A percentile compares a stretch with the other conserved stretches of the same genome.
Conservation (phyloP, 176 grass and related monocot species). For the Pontederia paniculata region DNA sequence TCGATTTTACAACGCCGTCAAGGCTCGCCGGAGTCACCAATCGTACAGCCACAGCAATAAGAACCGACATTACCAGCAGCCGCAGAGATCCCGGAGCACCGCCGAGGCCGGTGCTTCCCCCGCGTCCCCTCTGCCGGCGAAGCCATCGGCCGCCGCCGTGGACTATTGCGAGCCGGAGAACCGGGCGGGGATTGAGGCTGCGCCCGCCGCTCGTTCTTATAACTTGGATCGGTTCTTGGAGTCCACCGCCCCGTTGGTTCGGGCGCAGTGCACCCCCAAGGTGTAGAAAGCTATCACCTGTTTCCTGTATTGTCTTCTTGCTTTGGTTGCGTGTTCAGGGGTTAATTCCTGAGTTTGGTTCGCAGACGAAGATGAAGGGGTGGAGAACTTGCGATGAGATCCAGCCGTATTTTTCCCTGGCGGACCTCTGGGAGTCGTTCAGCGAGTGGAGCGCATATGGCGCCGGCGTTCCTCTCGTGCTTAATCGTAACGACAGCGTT, state of each 20-base stretch:
- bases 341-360: not conserved
- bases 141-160: conserved; percentile 2
- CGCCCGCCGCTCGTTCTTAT: not conserved
- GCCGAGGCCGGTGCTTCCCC: not conserved
- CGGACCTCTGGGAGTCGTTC: conserved; percentile 70
- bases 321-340: not conserved
- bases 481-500: conserved; percentile 40
- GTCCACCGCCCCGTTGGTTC: conserved; percentile 38
- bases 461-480: conserved; percentile 48
- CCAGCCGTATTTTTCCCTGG: conserved; percentile 41
- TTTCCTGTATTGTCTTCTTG: not conserved
- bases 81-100: not conserved
- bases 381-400: conserved; percentile 4
- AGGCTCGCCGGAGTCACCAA: conserved; percentile 1
- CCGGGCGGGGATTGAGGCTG: not conserved
- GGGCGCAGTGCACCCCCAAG: conserved; percentile 23
- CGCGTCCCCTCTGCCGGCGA: not conserved
- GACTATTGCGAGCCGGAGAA: conserved; percentile 1
- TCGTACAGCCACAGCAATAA: not conserved
- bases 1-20: not conserved
- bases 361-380: conserved; percentile 24
- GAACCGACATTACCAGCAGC: not conserved
- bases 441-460: conserved; percentile 79
- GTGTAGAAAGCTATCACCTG: conserved; percentile 16
- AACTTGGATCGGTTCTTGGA: conserved; percentile 62